Evolutionary conservation across 116 monocot species (phyloP).

Genomic region (Iris pallida): DNA sequence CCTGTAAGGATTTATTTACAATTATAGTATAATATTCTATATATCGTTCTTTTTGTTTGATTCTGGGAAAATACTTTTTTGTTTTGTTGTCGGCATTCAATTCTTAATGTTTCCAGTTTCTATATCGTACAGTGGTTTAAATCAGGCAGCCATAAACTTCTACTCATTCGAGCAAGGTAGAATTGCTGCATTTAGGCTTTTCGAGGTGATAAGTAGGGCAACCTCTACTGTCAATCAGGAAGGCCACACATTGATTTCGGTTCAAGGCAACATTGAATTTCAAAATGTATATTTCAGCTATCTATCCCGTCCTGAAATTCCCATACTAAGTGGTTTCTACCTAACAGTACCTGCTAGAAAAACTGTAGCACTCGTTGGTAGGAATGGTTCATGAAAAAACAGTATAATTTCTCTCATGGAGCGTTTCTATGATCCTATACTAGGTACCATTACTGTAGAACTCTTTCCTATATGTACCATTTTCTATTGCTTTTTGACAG

Average conservation of each 20-base stretch:
- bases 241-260: slow-evolving; percentile 59
- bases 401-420: slow-evolving; percentile 99
- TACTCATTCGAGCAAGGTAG: slow-evolving; percentile 98
- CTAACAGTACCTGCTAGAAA: slow-evolving; percentile 92
- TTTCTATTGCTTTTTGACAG: neutral
- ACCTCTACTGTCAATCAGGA: slow-evolving; percentile 79
- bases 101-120: slow-evolving; percentile 1
- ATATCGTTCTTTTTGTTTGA: neutral
- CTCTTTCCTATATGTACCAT: neutral
- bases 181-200: slow-evolving; percentile 97
- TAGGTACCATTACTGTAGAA: slow-evolving; percentile 47
- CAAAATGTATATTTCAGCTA: slow-evolving; percentile 99
- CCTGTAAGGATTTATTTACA: slow-evolving; percentile 67
- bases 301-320: slow-evolving; percentile 95
- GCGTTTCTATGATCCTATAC: slow-evolving; percentile 94
- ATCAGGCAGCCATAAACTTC: slow-evolving; percentile 99
- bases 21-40: no score
- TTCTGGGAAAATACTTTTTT: neutral
- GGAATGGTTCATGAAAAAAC: slow-evolving; percentile 98
- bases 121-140: slow-evolving; percentile 65
- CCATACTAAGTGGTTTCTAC: slow-evolving; percentile 93
- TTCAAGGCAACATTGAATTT: slow-evolving; percentile 96
- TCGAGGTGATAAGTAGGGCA: slow-evolving; percentile 99
- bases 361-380: slow-evolving; percentile 97
- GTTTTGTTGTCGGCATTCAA: no score